These are phyloP conservation scores for Coemansia sp. DNA, from an alignment of 192 early-diverging fungal genomes.

Conservation along the genomic window DNA sequence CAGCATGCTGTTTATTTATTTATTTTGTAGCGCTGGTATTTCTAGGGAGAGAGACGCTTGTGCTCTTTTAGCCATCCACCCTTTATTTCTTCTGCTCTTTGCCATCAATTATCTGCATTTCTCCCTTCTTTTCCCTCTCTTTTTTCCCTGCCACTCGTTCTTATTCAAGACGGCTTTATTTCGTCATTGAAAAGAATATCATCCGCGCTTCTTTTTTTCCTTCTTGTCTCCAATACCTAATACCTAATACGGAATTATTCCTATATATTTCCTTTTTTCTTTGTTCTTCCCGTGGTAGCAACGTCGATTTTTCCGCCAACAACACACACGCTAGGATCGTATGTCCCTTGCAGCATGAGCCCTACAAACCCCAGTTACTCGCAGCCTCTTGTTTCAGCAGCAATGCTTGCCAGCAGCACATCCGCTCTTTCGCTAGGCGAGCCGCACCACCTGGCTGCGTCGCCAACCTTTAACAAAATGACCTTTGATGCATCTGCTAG, in stretches of 20 bases:
- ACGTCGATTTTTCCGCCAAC: slow-evolving; percentile 1
- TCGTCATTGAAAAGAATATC: slow-evolving; percentile 4
- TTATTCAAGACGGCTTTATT: slow-evolving; percentile 3
- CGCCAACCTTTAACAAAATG: not conserved
- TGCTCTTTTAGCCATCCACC: not conserved
- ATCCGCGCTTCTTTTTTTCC: not conserved
- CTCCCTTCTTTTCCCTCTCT: not conserved
- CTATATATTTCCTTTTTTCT: not conserved
- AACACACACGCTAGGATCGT: not conserved
- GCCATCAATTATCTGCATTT: not conserved
- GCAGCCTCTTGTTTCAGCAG: slow-evolving; percentile 9
- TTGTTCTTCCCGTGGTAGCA: slow-evolving; percentile 1
- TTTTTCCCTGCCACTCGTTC: not conserved
- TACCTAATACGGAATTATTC: not conserved
- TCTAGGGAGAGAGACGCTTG: not conserved
- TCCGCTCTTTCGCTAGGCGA: slow-evolving; percentile 8
- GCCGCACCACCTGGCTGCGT: not conserved
- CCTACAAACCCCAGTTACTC: slow-evolving; percentile 9
- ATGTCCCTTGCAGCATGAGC: slow-evolving; percentile 9
- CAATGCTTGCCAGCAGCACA: slow-evolving; percentile 11
- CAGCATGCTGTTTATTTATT: not conserved
- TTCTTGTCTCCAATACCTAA: not conserved
- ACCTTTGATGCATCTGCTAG: not conserved
- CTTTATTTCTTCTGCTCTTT: not conserved
- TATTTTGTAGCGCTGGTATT: not conserved